Conservation (phyloP, 768 basidiomycete genomes). For the Guyanaporus albipodus region DNA sequence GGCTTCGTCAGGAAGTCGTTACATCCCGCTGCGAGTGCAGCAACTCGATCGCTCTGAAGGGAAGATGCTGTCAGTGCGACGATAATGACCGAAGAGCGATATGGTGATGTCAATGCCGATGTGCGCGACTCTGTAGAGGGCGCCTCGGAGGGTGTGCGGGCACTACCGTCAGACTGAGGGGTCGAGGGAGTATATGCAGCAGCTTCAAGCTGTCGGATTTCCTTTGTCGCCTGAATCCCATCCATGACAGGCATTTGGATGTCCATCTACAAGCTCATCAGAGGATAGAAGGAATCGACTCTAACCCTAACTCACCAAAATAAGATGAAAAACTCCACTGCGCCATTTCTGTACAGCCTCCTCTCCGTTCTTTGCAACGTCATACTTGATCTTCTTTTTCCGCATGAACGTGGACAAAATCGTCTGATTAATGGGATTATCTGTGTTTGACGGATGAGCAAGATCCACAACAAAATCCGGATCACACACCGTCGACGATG, state of each 20-base stretch:
- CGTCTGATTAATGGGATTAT: slow-evolving; percentile 98
- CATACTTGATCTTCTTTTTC: slow-evolving; percentile 93
- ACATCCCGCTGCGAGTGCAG: slow-evolving; percentile 96
- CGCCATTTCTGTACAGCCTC: slow-evolving; percentile 97
- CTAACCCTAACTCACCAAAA: slow-evolving; percentile 60
- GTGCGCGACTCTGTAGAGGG: slow-evolving; percentile 46
- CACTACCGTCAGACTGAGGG: slow-evolving; percentile 50
- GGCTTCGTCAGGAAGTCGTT: slow-evolving; percentile 99
- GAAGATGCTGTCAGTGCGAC: slow-evolving; percentile 98
- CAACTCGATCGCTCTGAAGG: slow-evolving; percentile 91
- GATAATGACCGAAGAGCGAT: slow-evolving; percentile 94
- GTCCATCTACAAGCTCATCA: slow-evolving; percentile 76
- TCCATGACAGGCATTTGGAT: slow-evolving; percentile 99
- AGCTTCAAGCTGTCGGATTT: slow-evolving; percentile 85
- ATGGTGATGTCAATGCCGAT: slow-evolving; percentile 50
- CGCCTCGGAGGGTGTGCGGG: slow-evolving; percentile 51
- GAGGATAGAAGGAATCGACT: neutral
- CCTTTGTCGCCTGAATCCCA: slow-evolving; percentile 95
- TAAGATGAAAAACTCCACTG: slow-evolving; percentile 90
- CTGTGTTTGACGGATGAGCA: slow-evolving; percentile 41
- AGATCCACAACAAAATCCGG: neutral
- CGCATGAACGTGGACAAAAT: slow-evolving; percentile 97
- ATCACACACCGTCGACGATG: slow-evolving; percentile 86
- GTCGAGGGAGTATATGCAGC: slow-evolving; percentile 66
- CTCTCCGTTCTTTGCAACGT: slow-evolving; percentile 89